phyloP scores from a whole-genome alignment of 352 stramenopile species.

The Saprolegnia diclina region DNA sequence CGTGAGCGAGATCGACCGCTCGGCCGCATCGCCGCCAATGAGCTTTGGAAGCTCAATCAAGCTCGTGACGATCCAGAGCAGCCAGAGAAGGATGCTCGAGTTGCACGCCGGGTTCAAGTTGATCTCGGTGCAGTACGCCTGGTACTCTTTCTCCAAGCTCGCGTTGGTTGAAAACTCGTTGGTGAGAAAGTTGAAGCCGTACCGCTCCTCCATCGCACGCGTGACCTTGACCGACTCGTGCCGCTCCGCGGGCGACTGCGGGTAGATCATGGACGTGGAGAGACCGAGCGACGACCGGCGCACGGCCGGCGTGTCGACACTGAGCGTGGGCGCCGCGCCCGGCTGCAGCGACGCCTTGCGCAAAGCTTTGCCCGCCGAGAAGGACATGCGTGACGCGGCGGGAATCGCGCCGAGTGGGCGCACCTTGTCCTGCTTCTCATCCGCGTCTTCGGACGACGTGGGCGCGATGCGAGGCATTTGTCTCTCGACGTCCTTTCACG shows the following conservation, averaged over 20 bases:
- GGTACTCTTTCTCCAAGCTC: constrained; percentile 65
- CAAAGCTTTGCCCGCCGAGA: background rate
- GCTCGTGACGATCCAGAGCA: constrained; percentile 48
- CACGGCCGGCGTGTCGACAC: background rate
- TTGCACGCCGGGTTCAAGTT: constrained; percentile 57
- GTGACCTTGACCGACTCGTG: constrained; percentile 65
- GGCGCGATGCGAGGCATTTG: background rate
- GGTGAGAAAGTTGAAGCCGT: constrained; percentile 77
- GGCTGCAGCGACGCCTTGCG: background rate
- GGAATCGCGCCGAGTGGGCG: background rate
- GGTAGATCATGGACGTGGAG: constrained; percentile 61
- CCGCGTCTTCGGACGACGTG: background rate
- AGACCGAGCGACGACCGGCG: constrained; percentile 56
- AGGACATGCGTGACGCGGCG: background rate
- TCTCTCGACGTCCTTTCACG: background rate
- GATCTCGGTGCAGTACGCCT: constrained; percentile 70
- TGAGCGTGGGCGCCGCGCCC: background rate
- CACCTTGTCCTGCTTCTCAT: constrained; percentile 13
- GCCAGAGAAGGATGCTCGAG: constrained; percentile 51
- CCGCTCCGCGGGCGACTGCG: constrained; percentile 51
- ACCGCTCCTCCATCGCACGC: constrained; percentile 64
- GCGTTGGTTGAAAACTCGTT: constrained; percentile 59
- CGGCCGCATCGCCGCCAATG: constrained; percentile 38
- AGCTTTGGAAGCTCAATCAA: constrained; percentile 38
- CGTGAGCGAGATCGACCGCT: constrained; percentile 31